Evolutionary conservation across 441 rosid species (phyloP).

Genomic region (Croton laevigatus): DNA sequence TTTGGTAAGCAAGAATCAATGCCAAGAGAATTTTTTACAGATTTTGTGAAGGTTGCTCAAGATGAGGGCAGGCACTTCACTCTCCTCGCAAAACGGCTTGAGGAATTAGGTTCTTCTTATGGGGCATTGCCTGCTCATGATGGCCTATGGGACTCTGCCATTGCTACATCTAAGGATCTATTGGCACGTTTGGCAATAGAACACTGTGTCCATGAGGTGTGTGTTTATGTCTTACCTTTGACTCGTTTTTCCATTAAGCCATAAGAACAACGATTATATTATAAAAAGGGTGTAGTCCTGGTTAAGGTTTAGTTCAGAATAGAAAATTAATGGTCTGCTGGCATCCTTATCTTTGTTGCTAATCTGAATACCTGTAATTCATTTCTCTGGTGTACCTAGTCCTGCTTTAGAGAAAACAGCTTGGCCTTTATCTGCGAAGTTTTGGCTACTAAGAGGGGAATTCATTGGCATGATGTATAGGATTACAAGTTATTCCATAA

Average conservation of each 20-base stretch:
- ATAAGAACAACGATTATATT: background rate
- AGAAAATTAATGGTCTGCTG: background rate
- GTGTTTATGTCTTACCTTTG: conserved; percentile 7
- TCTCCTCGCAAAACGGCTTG: conserved; percentile 65
- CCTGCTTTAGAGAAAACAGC: background rate
- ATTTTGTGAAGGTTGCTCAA: conserved; percentile 85
- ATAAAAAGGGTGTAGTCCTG: background rate
- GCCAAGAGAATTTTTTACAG: conserved; percentile 90
- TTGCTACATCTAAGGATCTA: conserved; percentile 67
- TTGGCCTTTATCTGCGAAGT: background rate
- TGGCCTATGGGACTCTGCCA: conserved; percentile 87
- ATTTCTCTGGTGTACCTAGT: background rate
- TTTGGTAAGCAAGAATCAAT: conserved; percentile 86
- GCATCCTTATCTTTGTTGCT: background rate
- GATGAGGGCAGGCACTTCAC: conserved; percentile 89
- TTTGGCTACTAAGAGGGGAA: background rate
- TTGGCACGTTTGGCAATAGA: conserved; percentile 78
- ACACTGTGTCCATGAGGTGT: conserved; percentile 89
- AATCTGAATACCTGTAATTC: background rate
- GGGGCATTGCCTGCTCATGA: conserved; percentile 93
- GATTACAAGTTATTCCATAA: background rate
- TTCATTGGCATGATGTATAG: background rate
- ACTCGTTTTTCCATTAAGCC: background rate
- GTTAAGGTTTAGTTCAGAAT: background rate
- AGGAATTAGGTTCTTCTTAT: conserved; percentile 67